Conservation (phyloP, 1,284 basidiomycete species). For the Gymnopus androsaceus region DNA sequence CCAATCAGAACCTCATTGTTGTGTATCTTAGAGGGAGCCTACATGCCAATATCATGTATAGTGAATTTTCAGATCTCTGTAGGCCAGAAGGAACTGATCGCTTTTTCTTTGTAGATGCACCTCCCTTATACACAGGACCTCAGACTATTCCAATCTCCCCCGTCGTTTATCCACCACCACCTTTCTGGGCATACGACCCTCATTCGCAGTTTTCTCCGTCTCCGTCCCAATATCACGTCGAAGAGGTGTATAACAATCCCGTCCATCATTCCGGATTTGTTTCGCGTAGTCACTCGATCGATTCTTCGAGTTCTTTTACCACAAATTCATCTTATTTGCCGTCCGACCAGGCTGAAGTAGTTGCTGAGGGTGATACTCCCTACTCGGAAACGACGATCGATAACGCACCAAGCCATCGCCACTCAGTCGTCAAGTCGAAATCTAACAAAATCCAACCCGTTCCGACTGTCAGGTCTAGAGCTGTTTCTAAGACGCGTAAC, state of each 20-base stretch:
- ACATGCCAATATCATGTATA: background rate
- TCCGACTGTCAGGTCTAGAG: too few relatives aligned
- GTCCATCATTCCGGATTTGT: background rate
- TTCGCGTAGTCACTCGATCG: background rate
- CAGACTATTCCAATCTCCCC: background rate
- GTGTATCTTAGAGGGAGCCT: background rate
- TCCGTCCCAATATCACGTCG: background rate
- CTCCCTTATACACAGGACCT: background rate
- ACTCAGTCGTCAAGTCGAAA: too few relatives aligned
- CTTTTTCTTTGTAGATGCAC: background rate
- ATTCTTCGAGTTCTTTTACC: slow-evolving; percentile 1
- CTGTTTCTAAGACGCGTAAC: background rate
- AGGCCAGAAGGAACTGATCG: background rate
- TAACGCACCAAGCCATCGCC: too few relatives aligned
- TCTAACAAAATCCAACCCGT: too few relatives aligned
- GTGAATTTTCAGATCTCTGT: too few relatives aligned
- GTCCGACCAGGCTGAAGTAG: too few relatives aligned
- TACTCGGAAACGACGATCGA: too few relatives aligned
- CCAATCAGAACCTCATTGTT: background rate
- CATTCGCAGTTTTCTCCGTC: background rate
- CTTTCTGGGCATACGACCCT: slow-evolving; percentile 5
- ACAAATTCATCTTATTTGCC: background rate
- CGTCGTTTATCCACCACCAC: background rate
- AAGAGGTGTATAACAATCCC: background rate
- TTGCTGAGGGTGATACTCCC: too few relatives aligned